Conservation (phyloP, 352 stramenopile species). For the Phytopythium sindhum region DNA sequence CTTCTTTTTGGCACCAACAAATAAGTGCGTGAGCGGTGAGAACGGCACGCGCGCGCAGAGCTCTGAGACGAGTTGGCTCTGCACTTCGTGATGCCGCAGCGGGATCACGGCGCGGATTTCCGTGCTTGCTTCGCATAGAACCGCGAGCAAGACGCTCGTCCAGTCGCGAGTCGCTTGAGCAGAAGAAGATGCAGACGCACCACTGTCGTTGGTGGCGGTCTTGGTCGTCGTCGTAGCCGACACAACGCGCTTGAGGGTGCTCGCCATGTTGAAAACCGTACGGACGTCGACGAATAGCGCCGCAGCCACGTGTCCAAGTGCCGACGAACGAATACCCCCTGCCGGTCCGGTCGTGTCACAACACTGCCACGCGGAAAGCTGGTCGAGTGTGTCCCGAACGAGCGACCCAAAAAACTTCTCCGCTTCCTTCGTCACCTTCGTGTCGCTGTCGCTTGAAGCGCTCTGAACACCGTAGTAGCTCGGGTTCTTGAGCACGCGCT, state of each 20-base stretch:
- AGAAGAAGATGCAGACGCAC: background rate
- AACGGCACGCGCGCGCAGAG: slow-evolving; percentile 55
- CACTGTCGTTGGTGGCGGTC: slow-evolving; percentile 5
- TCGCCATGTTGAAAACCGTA: slow-evolving; percentile 77
- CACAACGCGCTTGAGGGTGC: slow-evolving; percentile 22
- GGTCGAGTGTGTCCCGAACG: slow-evolving; percentile 63
- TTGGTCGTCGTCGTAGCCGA: slow-evolving; percentile 9
- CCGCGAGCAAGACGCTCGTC: slow-evolving; percentile 35
- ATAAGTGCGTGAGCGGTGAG: slow-evolving; percentile 59
- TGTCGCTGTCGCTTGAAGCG: slow-evolving; percentile 14
- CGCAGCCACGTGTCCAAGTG: slow-evolving; percentile 90
- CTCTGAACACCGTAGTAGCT: slow-evolving; percentile 91
- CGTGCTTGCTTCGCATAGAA: slow-evolving; percentile 62
- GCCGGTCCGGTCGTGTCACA: slow-evolving; percentile 28
- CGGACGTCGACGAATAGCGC: slow-evolving; percentile 96
- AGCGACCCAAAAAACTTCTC: slow-evolving; percentile 84
- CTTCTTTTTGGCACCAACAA: slow-evolving; percentile 39
- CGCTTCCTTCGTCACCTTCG: slow-evolving; percentile 20
- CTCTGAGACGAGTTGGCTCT: slow-evolving; percentile 57
- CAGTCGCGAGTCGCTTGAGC: background rate
- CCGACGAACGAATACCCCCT: slow-evolving; percentile 59
- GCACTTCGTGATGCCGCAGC: slow-evolving; percentile 98
- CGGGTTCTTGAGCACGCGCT: slow-evolving; percentile 95
- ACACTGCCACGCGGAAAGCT: slow-evolving; percentile 88
- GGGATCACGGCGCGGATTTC: slow-evolving; percentile 95